These are phyloP conservation scores for Metschnikowia gruessii DNA, from an alignment of 805 yeast genomes.

Conservation along the genomic window DNA sequence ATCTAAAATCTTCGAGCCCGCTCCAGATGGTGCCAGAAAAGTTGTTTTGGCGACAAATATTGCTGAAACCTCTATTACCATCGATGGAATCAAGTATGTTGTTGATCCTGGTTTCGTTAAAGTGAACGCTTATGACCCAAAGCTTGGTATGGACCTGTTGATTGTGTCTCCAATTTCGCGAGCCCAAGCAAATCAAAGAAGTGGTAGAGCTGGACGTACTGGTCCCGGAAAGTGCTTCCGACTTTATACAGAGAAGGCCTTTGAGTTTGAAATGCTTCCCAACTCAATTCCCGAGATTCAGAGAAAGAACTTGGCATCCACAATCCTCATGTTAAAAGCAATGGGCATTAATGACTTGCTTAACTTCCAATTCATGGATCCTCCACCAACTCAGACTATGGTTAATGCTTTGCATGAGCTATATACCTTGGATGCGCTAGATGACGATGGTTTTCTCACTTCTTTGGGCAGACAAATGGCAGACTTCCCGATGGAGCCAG, in stretches of 20 bases:
- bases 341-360: constrained; percentile 83
- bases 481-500: constrained; percentile 93
- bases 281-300: constrained; percentile 89
- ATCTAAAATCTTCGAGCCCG: constrained; percentile 81
- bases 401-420: constrained; percentile 78
- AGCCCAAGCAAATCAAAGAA: constrained; percentile 93
- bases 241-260: constrained; percentile 83
- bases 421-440: constrained; percentile 79
- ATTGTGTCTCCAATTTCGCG: constrained; percentile 83
- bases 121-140: constrained; percentile 82
- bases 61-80: constrained; percentile 95
- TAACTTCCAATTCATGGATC: constrained; percentile 87
- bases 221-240: constrained; percentile 95
- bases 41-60: constrained; percentile 94
- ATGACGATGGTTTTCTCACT: constrained; percentile 74
- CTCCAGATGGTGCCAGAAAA: constrained; percentile 79
- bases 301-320: constrained; percentile 80
- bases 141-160: constrained; percentile 87
- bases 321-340: constrained; percentile 82
- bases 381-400: constrained; percentile 76
- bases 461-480: constrained; percentile 80
- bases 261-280: constrained; percentile 68
- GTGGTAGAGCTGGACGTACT: constrained; percentile 97
- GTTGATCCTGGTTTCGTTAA: constrained; percentile 95
- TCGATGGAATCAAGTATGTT: constrained; percentile 88